Conservation (phyloP, 495 filamentous ascomycete species). For the Penicillium bovifimosum region DNA sequence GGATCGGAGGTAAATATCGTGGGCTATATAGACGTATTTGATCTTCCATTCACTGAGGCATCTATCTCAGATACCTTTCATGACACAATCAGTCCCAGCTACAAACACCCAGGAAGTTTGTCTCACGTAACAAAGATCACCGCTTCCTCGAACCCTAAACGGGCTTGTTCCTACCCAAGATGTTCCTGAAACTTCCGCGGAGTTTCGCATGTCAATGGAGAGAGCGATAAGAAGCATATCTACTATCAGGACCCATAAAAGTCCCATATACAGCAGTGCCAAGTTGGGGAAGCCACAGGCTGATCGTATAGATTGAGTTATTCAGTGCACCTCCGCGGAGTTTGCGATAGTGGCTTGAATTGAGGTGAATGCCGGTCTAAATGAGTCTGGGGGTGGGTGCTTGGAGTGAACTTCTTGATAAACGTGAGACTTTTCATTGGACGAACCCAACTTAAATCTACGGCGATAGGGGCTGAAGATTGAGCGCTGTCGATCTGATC, state of each 20-base stretch:
- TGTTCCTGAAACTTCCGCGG: not conserved
- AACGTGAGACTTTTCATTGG: conserved; percentile 21
- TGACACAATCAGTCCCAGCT: conserved; percentile 11
- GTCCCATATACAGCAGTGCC: not conserved
- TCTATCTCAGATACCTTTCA: not conserved
- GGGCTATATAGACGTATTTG: conserved; percentile 7
- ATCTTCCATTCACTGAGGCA: not conserved
- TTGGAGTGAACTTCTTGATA: conserved; percentile 11
- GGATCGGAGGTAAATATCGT: not conserved
- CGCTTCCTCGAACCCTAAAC: not conserved
- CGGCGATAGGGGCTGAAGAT: conserved; percentile 11
- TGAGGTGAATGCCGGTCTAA: not conserved
- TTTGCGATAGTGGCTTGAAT: not conserved
- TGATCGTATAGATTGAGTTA: conserved; percentile 5
- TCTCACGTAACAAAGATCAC: not conserved
- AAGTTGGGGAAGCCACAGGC: not conserved
- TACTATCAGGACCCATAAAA: conserved; percentile 7
- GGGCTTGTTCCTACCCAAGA: not conserved
- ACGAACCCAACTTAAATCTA: no score
- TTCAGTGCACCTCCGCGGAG: conserved; percentile 1
- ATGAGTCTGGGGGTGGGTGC: not conserved
- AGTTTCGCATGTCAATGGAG: not conserved
- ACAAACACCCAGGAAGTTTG: not conserved
- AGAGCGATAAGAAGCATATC: conserved; percentile 13
- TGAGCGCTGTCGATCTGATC: conserved; percentile 6